phyloP scores from a whole-genome alignment of 139 green algal genomes.

The Chlorella sp. region DNA sequence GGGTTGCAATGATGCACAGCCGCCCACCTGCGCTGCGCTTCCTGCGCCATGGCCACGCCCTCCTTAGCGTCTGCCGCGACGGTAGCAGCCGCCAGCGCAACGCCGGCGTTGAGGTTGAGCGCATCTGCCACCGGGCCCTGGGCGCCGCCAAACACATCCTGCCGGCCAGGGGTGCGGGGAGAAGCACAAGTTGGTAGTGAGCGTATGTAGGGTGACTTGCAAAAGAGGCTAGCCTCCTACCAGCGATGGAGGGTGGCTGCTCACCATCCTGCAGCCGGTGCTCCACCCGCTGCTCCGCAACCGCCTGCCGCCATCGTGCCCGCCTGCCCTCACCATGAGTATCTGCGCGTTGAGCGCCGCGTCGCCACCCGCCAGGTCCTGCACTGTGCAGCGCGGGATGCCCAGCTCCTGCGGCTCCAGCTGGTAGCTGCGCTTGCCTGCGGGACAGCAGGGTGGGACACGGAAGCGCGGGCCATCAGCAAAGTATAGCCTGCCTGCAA shows the following conservation, averaged over 20 bases:
- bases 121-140: conserved; percentile 90
- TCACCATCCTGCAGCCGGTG: conserved; percentile 26
- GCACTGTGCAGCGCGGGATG: conserved; percentile 88
- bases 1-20: neutral
- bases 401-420: conserved; percentile 87
- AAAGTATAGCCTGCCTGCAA: too few relatives aligned
- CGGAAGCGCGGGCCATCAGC: too few relatives aligned
- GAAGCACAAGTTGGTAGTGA: neutral
- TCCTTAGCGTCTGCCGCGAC: conserved; percentile 75
- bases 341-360: conserved; percentile 89
- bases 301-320: neutral
- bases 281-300: too few relatives aligned
- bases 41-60: conserved; percentile 88
- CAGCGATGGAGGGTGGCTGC: neutral
- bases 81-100: conserved; percentile 85
- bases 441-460: neutral
- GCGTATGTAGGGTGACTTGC: neutral
- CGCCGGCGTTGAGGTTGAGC: conserved; percentile 90
- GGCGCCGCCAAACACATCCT: conserved; percentile 90
- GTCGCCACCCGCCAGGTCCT: conserved; percentile 94
- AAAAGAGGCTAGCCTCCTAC: neutral
- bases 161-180: neutral
- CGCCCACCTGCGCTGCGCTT: conserved; percentile 43
- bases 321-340: conserved; percentile 49
- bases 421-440: conserved; percentile 52